Evolutionary conservation across 2,329 filamentous ascomycete species (phyloP).

Genomic region (Didymella sp.): DNA sequence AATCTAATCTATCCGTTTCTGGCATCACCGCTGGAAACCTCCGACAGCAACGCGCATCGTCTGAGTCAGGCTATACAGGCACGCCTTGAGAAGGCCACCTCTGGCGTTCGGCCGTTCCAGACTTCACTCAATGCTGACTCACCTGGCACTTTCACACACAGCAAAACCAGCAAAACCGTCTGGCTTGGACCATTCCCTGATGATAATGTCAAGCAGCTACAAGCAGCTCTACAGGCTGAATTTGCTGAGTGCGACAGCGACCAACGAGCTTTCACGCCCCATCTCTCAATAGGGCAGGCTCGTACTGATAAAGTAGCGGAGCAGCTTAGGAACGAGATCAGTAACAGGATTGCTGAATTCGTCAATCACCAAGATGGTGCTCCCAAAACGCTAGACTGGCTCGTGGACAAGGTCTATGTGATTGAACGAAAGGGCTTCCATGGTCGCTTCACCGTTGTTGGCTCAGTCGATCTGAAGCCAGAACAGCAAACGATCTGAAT

Average conservation of each 20-base stretch:
- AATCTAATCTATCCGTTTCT: constrained; percentile 44
- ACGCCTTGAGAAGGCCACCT: constrained; percentile 31
- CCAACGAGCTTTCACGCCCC: constrained; percentile 32
- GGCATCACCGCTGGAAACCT: constrained; percentile 25
- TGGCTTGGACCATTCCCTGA: constrained; percentile 33
- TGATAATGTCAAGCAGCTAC: constrained; percentile 26
- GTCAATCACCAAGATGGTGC: not conserved
- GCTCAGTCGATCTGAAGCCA: constrained; percentile 22
- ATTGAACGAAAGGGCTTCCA: constrained; percentile 36
- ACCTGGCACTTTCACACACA: constrained; percentile 29
- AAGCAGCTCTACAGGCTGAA: constrained; percentile 35
- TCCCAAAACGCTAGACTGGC: constrained; percentile 28
- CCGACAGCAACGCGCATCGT: constrained; percentile 6
- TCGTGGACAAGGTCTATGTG: constrained; percentile 37
- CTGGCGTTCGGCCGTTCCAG: constrained; percentile 26
- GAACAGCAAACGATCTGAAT: constrained; percentile 3
- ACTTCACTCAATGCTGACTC: constrained; percentile 31
- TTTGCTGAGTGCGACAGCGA: constrained; percentile 36
- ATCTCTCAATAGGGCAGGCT: constrained; percentile 40
- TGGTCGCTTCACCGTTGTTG: constrained; percentile 36
- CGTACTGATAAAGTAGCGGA: constrained; percentile 19
- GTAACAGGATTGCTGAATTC: constrained; percentile 20
- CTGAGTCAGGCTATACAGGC: constrained; percentile 30
- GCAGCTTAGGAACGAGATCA: constrained; percentile 26
- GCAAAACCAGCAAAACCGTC: constrained; percentile 32